Evolutionary conservation across 352 stramenopile genomes (phyloP).

Genomic region (Phytophthora cryptogea): DNA sequence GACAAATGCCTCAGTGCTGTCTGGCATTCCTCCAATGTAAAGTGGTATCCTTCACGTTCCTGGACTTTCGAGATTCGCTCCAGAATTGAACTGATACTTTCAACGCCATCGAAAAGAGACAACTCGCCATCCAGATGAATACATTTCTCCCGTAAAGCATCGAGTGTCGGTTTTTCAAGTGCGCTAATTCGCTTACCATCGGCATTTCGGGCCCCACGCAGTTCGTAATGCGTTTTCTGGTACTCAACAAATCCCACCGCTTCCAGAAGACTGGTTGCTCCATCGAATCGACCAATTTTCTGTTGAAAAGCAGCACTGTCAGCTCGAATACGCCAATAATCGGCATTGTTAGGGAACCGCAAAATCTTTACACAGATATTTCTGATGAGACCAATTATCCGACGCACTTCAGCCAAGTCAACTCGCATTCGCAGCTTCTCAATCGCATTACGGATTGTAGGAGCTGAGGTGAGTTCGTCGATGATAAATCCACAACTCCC

Average conservation of each 20-base stretch:
- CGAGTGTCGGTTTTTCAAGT: constrained; percentile 47
- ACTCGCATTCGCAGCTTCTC: constrained; percentile 58
- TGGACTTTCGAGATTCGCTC: constrained; percentile 45
- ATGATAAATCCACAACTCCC: constrained; percentile 68
- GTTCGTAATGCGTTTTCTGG: constrained; percentile 58
- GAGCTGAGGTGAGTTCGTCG: constrained; percentile 60
- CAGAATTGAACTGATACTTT: constrained; percentile 63
- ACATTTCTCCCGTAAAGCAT: constrained; percentile 52
- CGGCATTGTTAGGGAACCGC: constrained; percentile 69
- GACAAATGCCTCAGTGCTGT: constrained; percentile 39
- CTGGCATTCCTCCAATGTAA: constrained; percentile 57
- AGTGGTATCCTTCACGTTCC: constrained; percentile 24
- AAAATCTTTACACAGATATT: constrained; percentile 73
- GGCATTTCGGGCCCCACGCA: constrained; percentile 41
- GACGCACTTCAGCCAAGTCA: constrained; percentile 53
- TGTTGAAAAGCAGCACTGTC: constrained; percentile 61
- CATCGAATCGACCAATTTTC: constrained; percentile 69
- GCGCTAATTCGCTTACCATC: constrained; percentile 51
- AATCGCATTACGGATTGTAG: constrained; percentile 59
- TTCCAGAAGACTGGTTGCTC: constrained; percentile 57
- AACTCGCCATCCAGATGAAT: constrained; percentile 61
- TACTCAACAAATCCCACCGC: constrained; percentile 63
- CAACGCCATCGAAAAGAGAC: constrained; percentile 62
- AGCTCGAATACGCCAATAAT: constrained; percentile 70
- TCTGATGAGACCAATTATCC: constrained; percentile 52